phyloP scores from a whole-genome alignment of 169 alveolate species.

The Cryptosporidium sp. region DNA sequence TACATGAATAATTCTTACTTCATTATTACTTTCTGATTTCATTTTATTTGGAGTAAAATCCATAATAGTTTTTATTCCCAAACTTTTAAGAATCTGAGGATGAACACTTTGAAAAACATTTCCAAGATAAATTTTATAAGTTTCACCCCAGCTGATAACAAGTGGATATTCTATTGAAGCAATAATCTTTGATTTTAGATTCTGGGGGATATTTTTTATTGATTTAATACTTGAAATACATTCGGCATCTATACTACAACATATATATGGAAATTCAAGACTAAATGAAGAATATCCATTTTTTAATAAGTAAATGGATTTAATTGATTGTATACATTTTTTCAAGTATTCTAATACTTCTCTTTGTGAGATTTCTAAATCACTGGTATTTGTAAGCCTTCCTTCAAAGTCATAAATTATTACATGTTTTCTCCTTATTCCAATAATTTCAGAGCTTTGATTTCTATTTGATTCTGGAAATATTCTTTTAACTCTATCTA shows the following conservation, averaged over 20 bases:
- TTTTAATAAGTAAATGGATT: slow-evolving; percentile 36
- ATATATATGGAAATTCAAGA: slow-evolving; percentile 55
- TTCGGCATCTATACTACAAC: slow-evolving; percentile 27
- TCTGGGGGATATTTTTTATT: slow-evolving; percentile 1
- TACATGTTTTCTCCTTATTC: slow-evolving; percentile 11
- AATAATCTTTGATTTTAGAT: slow-evolving; percentile 21
- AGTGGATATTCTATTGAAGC: slow-evolving; percentile 63
- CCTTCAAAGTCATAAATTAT: slow-evolving; percentile 54
- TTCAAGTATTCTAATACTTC: slow-evolving; percentile 25
- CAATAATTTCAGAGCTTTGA: neutral
- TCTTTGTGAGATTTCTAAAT: slow-evolving; percentile 28
- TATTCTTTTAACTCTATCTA: slow-evolving; percentile 22
- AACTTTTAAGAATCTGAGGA: slow-evolving; percentile 32
- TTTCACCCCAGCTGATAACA: slow-evolving; percentile 28
- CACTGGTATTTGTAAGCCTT: neutral
- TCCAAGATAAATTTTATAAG: slow-evolving; percentile 47
- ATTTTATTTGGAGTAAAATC: slow-evolving; percentile 58
- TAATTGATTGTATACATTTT: slow-evolving; percentile 17
- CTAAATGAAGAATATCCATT: slow-evolving; percentile 20
- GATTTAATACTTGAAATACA: slow-evolving; percentile 38
- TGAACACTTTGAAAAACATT: slow-evolving; percentile 69
- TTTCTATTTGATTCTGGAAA: neutral
- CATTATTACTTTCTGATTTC: neutral
- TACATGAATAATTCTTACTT: slow-evolving; percentile 20
- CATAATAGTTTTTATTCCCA: slow-evolving; percentile 47